phyloP scores from a whole-genome alignment of 306 rosid genomes.

The Vigna reflexopilosa region DNA sequence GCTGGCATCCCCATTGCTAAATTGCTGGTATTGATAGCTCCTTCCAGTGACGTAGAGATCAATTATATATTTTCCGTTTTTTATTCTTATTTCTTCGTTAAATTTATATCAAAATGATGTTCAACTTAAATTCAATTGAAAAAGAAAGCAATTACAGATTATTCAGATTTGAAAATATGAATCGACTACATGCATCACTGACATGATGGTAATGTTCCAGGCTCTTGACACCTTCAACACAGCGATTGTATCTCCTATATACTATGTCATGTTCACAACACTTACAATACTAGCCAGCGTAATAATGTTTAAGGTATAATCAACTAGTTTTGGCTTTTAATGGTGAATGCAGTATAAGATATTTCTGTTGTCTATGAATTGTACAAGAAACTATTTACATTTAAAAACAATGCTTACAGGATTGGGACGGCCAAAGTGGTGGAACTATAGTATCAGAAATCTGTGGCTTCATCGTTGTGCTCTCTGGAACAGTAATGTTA shows the following conservation, averaged over 20 bases:
- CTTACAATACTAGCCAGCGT: constrained; percentile 83
- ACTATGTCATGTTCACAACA: constrained; percentile 87
- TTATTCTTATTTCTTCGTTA: not conserved
- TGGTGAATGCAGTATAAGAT: constrained; percentile 13
- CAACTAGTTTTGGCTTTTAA: constrained; percentile 12
- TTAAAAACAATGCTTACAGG: constrained; percentile 56
- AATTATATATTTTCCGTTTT: not conserved
- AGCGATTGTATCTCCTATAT: constrained; percentile 85
- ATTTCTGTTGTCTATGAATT: constrained; percentile 17
- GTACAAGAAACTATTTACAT: constrained; percentile 27
- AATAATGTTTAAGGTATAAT: constrained; percentile 88
- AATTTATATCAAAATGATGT: constrained; percentile 30
- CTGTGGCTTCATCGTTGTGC: constrained; percentile 84
- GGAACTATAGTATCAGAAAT: constrained; percentile 72
- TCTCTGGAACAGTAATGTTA: constrained; percentile 77
- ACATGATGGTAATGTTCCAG: constrained; percentile 57
- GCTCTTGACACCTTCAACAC: constrained; percentile 96
- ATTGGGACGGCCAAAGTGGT: constrained; percentile 82
- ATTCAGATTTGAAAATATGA: constrained; percentile 1
- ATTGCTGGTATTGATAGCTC: not conserved
- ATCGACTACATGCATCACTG: constrained; percentile 22
- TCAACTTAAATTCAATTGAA: constrained; percentile 7
- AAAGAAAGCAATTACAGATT: constrained; percentile 6
- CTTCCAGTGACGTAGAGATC: not conserved
- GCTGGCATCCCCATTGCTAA: not conserved